These are phyloP conservation scores for Earliella scabrosa DNA, from an alignment of 1,284 basidiomycete genomes.

Conservation along the genomic window DNA sequence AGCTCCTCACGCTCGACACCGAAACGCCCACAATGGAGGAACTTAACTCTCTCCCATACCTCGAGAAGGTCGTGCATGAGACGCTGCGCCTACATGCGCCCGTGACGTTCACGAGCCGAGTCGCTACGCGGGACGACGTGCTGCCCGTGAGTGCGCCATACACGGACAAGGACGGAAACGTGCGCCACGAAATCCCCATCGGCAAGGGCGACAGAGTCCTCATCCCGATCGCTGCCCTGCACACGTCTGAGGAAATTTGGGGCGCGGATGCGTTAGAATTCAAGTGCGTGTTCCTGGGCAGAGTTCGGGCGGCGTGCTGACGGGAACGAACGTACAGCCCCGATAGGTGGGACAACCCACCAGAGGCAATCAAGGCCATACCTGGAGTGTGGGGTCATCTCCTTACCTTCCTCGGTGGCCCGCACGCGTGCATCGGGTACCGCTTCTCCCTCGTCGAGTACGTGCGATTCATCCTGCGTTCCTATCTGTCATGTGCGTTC, in stretches of 20 bases:
- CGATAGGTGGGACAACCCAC: slow-evolving; percentile 59
- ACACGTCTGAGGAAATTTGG: slow-evolving; percentile 53
- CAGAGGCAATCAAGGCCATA: slow-evolving; percentile 46
- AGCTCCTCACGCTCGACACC: slow-evolving; percentile 50
- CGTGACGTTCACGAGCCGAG: slow-evolving; percentile 57
- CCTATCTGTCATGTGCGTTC: too few species aligned
- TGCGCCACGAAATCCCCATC: slow-evolving; percentile 36
- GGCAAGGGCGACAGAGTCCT: slow-evolving; percentile 49
- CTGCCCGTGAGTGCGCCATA: slow-evolving; percentile 42
- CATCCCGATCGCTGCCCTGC: slow-evolving; percentile 53
- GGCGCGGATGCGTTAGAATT: slow-evolving; percentile 58
- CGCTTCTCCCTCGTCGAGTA: slow-evolving; percentile 72
- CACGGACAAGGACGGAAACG: slow-evolving; percentile 32
- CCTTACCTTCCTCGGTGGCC: slow-evolving; percentile 65
- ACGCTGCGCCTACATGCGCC: slow-evolving; percentile 68
- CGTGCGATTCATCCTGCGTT: slow-evolving; percentile 16
- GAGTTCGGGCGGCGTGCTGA: neutral
- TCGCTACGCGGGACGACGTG: slow-evolving; percentile 52
- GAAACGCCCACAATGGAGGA: slow-evolving; percentile 58
- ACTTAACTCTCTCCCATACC: slow-evolving; percentile 59
- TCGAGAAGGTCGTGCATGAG: slow-evolving; percentile 73
- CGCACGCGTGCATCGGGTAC: slow-evolving; percentile 70
- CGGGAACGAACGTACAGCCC: slow-evolving; percentile 40
- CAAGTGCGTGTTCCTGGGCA: slow-evolving; percentile 38
- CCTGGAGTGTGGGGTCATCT: slow-evolving; percentile 65